Evolutionary conservation across 1,284 basidiomycete genomes (phyloP), one percentile per base, ranked within the genome.

Genomic region (Calocybe gambosa): DNA sequence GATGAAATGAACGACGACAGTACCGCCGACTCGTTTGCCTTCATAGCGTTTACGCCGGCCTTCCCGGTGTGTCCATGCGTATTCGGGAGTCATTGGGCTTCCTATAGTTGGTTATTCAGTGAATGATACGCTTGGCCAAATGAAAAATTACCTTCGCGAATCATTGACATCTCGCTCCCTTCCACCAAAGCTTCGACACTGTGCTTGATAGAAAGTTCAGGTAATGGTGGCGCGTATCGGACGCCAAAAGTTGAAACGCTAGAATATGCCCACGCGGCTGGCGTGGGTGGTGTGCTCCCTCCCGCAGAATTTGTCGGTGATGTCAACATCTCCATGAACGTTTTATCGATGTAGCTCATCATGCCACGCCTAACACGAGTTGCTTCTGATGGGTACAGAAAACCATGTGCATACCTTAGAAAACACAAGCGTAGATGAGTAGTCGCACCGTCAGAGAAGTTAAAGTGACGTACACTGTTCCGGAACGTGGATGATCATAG

Each of bases 1-100:
- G 70, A 98, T 86, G 62, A 90, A 98, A 68, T 99, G 95, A 37
- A 99, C 93, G 19, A 93, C 87, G 36, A 95, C 79, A 0, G 95
- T 99, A 3, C 95, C 95, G 1, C 95, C 95, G 5, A 90, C 75
- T 41, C 86, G 82, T 50, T 77, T 70, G 39, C 75, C 72, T 53
- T 82, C 74, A 65, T 90, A 91, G 47, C 82, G 78, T 49, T 70
- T 77, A 46, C 63, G 56, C 29, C 83, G 74, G 31, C 85, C 85
- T 69, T 90, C 86, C 28, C 87, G 78, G 51, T 75, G 70, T 20
- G 61, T 67, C 84, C 86, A 90, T 5, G 84, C 83, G 50, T 76
- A 70, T 35, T 77, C 70, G 1, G 75, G 70, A 23, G 74, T 75
- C 61, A 75, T 71, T 13, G 74, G 70, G 50, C 71, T 73, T 43